Evolutionary conservation across 768 basidiomycete genomes (phyloP), one percentile per base, ranked within the genome.

Genomic region (Psilocybe sp.): DNA sequence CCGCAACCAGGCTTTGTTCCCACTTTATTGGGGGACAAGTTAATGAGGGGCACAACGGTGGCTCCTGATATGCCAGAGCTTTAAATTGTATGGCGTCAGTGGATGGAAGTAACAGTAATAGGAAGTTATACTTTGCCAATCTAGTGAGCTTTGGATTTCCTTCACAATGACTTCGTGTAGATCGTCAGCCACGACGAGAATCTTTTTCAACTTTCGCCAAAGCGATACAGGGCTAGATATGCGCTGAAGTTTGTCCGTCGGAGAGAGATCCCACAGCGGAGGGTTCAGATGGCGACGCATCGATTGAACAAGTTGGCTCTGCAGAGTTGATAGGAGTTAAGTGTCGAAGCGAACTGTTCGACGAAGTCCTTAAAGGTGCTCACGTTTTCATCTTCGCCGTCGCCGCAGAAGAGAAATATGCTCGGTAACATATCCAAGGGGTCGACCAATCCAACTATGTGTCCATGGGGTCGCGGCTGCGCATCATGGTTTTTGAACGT

Each of bases 1-100:
- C 81, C 14, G 77, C 74, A 9, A 81, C 73, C 14, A 82, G 68
- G 54, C 78, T 79, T 58, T 82, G 80, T 56, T 82, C 80, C 77
- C 79, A 82, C 55, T 75, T 67, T 46, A 80, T 78, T 3, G 75
- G 63, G 8, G 70, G 44, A 15, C 75, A 77, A 15, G 55, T 50
- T 36, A 78, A 56, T 34, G 63, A 60, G 18, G 79, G 80, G 52
- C 73, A 74, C 33, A 16, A 43, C 1, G 78, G 77, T 39, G 79
- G 79, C 34, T 76, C 62, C 46, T 76, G 70, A 47, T 76, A 82
- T 8, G 79, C 75, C 54, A 76, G 60, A 19, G 66, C 73, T 78
- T 47, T n/a, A 11, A 49, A 15, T 14, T 6, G 14, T 63, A 60
- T 40, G 62, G 34, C 37, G 34, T 32, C 20, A 45, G 32, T 4